Evolutionary conservation across 1,284 basidiomycete species (phyloP).

Genomic region (Naganishia cerealis): DNA sequence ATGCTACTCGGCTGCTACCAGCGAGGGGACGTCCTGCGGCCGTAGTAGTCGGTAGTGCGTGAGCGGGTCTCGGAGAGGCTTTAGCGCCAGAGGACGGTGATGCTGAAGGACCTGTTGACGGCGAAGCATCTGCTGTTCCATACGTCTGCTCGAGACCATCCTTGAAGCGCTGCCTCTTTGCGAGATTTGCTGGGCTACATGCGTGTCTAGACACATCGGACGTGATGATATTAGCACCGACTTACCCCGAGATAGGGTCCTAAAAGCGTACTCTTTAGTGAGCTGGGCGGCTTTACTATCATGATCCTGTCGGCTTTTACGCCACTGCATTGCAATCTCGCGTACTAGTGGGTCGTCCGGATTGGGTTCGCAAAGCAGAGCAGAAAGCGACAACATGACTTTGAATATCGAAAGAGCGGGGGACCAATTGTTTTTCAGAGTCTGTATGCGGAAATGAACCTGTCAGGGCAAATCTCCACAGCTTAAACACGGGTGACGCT

Average conservation of each 20-base stretch:
- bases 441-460: constrained; percentile 67
- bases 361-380: constrained; percentile 83
- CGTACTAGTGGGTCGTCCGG: constrained; percentile 61
- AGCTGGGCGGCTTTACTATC: constrained; percentile 90
- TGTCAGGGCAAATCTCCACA: background rate
- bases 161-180: constrained; percentile 22
- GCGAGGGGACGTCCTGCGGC: constrained; percentile 28
- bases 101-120: background rate
- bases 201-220: constrained; percentile 16
- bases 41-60: constrained; percentile 19
- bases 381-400: constrained; percentile 82
- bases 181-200: constrained; percentile 12
- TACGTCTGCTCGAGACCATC: constrained; percentile 11
- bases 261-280: constrained; percentile 77
- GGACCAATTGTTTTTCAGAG: constrained; percentile 85
- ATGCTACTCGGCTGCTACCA: constrained; percentile 26
- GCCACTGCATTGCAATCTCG: constrained; percentile 72
- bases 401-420: constrained; percentile 87
- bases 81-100: constrained; percentile 1
- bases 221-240: background rate
- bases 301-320: constrained; percentile 83
- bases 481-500: constrained; percentile 30
- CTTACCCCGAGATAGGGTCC: background rate
- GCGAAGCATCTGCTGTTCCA: constrained; percentile 2
- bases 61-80: constrained; percentile 17